Percentiles rank a stretch among this genome's conserved stretches.
Evolutionary conservation across 139 green algal genomes (phyloP).

Genomic region (Chlorella sp.): DNA sequence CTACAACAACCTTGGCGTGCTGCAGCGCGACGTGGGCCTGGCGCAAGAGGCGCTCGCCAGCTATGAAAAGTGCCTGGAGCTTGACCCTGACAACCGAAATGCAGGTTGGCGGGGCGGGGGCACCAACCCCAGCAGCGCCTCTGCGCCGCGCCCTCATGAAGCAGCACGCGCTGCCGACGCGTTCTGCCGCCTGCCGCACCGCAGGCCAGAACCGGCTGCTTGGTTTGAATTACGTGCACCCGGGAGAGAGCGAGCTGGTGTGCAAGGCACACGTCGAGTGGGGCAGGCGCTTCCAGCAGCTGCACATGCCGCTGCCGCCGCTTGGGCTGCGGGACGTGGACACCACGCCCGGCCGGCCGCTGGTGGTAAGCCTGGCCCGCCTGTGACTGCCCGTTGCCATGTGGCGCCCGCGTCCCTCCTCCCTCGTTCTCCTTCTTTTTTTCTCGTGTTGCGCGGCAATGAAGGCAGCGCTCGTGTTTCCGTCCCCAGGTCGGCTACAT

Average conservation of each 20-base stretch:
- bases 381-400: neutral
- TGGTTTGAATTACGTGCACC: conserved; percentile 88
- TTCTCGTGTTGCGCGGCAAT: too few relatives aligned
- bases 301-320: conserved; percentile 54
- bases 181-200: neutral
- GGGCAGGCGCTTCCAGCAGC: conserved; percentile 68
- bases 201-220: conserved; percentile 83
- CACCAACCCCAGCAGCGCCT: too few relatives aligned
- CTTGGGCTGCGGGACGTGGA: conserved; percentile 26
- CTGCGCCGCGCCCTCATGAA: neutral
- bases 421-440: neutral
- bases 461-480: neutral
- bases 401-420: neutral
- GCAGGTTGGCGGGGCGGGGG: conserved; percentile 41
- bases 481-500: conserved; percentile 86
- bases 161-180: neutral
- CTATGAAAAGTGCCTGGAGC: conserved; percentile 75
- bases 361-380: conserved; percentile 23
- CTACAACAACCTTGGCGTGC: conserved; percentile 85
- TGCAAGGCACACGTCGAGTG: conserved; percentile 79
- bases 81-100: conserved; percentile 71
- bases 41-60: conserved; percentile 63
- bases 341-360: conserved; percentile 1
- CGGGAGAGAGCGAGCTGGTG: conserved; percentile 75
- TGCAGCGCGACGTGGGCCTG: conserved; percentile 69